Base-by-base conservation (phyloP, 805 yeast species). In the Danielia oregonensis region DNA sequence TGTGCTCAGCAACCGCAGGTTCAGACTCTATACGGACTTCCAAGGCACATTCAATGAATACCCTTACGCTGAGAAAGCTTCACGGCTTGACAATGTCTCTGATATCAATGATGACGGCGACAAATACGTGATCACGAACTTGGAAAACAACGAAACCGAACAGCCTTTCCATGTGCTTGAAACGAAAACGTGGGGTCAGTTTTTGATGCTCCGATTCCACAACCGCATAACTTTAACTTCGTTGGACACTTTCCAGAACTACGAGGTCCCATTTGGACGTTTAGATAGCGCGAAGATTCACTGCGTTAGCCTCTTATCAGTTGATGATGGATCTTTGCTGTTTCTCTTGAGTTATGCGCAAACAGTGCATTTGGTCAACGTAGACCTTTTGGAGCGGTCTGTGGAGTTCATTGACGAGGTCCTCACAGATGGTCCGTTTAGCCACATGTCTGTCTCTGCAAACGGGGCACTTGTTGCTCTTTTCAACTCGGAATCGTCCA, bases 31-130 rank as follows among this genome's bases (percentile, higher is more conserved):
- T 55, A 57, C 66, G 26, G 88, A 84, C 48, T 77, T 82, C 42
- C 74, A 75, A 14, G 84, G 86, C 3, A 79, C 75, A 29, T 86
- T 84, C 52, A 66, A 68, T 30, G 86, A 80, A 46, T 70, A 66
- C 45, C 30, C 35, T 7, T 63, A 42, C 33, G 49, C 52, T 5
- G 38, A 47, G 5, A 48, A 51, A 23, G 34, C 55, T 27, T 39
- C 23, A n/a, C 23, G 13, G n/a, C 26, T 42, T 12, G 11, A 13
- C 11, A 29, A 17, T 11, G n/a, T 14, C 6, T 5, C 21, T 6
- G 30, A 15, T 4, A n/a, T 6, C 15, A 19, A 8, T n/a, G 10
- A 24, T 4, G 26, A 11, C 16, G 18, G 26, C 9, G 12, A 23
- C 17, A 32, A 10, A 29, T 29, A 35, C 29, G 46, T 46, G n/a